These are phyloP conservation scores for Brassica incana DNA, from an alignment of 345 rosid species.

Conservation along the genomic window DNA sequence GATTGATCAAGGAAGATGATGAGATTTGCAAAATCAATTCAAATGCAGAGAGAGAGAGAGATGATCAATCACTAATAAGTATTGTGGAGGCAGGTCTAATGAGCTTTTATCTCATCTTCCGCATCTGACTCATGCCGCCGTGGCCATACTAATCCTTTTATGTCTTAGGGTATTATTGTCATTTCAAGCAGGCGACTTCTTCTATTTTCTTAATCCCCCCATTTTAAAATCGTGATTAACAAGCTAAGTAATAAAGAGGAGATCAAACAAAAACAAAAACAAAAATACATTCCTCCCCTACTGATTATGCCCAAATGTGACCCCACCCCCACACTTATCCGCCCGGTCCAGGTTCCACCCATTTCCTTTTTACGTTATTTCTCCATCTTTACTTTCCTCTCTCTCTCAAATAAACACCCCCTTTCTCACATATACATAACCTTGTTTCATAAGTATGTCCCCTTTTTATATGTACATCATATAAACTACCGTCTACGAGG, in stretches of 20 bases:
- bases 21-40: neutral
- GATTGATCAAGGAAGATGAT: neutral
- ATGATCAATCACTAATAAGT: neutral
- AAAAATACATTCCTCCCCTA: too few relatives aligned
- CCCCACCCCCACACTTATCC: too few relatives aligned
- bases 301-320: too few relatives aligned
- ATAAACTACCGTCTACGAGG: too few relatives aligned
- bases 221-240: neutral
- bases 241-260: neutral
- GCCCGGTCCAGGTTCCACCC: too few relatives aligned
- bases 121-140: constrained; percentile 35
- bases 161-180: neutral
- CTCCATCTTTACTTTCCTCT: neutral
- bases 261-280: neutral
- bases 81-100: neutral
- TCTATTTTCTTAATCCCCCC: neutral
- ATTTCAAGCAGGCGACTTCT: neutral
- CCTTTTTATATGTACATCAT: too few relatives aligned
- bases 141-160: constrained; percentile 34
- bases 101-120: neutral
- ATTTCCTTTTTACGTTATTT: neutral
- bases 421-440: too few relatives aligned
- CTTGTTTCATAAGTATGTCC: too few relatives aligned
- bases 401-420: neutral
- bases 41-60: neutral